phyloP scores from a whole-genome alignment of 371 early-diverging fungal genomes.

The Mucor racemosus region DNA sequence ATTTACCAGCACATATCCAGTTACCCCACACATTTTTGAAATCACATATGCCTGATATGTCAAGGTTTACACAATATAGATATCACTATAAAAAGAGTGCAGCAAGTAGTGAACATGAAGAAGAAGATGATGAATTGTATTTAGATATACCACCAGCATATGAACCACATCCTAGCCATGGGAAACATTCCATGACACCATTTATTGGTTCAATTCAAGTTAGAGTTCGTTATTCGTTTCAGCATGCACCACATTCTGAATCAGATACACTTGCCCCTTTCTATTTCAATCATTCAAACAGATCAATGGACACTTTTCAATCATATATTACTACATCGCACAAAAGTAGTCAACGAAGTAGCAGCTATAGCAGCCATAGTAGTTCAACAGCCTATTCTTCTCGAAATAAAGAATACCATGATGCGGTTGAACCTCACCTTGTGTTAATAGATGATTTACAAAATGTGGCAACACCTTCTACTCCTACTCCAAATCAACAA shows the following conservation, averaged over 20 bases:
- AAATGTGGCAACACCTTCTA: constrained; percentile 10
- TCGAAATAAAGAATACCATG: constrained; percentile 28
- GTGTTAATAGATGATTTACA: constrained; percentile 28
- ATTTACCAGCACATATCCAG: constrained; percentile 51
- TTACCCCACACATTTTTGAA: constrained; percentile 53
- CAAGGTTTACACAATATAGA: constrained; percentile 23
- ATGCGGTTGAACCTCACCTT: constrained; percentile 42
- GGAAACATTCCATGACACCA: constrained; percentile 51
- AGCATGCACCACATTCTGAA: constrained; percentile 33
- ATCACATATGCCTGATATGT: constrained; percentile 48
- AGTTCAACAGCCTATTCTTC: constrained; percentile 5
- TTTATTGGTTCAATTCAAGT: constrained; percentile 53
- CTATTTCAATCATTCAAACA: constrained; percentile 19
- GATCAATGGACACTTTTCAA: constrained; percentile 24
- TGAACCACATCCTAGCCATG: constrained; percentile 44
- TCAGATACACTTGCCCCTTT: constrained; percentile 24
- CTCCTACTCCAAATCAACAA: constrained; percentile 11
- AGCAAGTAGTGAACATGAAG: not conserved
- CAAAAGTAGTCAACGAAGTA: constrained; percentile 19
- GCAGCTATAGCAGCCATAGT: constrained; percentile 15
- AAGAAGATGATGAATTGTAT: constrained; percentile 16
- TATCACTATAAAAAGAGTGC: constrained; percentile 11
- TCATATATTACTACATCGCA: constrained; percentile 9
- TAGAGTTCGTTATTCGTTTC: constrained; percentile 49
- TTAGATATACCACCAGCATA: constrained; percentile 21